phyloP scores from a whole-genome alignment of 2,329 filamentous ascomycete genomes.

The Botrytis galanthina region DNA sequence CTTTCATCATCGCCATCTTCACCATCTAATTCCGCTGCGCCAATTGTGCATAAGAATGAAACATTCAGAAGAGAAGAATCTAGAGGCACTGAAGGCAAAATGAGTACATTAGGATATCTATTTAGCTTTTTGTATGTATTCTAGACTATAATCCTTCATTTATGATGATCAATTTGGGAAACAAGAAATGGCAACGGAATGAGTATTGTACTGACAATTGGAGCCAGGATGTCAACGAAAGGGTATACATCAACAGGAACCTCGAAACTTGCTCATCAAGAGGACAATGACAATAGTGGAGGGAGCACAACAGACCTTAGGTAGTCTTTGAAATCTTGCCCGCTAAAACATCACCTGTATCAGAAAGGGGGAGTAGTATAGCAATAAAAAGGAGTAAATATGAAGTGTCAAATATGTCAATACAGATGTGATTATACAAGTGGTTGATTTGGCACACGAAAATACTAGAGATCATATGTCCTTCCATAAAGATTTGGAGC shows the following conservation, averaged over 20 bases:
- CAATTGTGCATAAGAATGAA: not conserved
- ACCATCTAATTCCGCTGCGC: too few relatives aligned
- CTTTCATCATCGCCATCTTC: not conserved
- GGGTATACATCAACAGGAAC: not conserved
- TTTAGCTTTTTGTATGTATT: constrained; percentile 2
- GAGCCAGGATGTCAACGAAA: not conserved
- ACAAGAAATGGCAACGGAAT: not conserved
- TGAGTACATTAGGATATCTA: not conserved
- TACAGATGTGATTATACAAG: not conserved
- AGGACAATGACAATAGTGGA: not conserved
- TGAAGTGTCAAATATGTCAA: not conserved
- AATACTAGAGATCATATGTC: not conserved
- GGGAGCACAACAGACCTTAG: not conserved
- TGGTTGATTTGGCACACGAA: not conserved
- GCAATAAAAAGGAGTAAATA: not conserved
- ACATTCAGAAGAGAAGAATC: not conserved
- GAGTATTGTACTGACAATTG: not conserved
- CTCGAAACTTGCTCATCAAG: not conserved
- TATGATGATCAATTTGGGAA: not conserved
- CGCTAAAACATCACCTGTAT: not conserved
- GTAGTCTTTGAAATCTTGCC: not conserved
- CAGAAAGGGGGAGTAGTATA: not conserved
- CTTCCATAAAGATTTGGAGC: not conserved
- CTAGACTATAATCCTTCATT: too few relatives aligned
- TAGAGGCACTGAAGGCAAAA: not conserved